These are phyloP conservation scores for Holtermanniella nyarrowii DNA, from an alignment of 768 basidiomycete genomes.

Conservation along the genomic window DNA sequence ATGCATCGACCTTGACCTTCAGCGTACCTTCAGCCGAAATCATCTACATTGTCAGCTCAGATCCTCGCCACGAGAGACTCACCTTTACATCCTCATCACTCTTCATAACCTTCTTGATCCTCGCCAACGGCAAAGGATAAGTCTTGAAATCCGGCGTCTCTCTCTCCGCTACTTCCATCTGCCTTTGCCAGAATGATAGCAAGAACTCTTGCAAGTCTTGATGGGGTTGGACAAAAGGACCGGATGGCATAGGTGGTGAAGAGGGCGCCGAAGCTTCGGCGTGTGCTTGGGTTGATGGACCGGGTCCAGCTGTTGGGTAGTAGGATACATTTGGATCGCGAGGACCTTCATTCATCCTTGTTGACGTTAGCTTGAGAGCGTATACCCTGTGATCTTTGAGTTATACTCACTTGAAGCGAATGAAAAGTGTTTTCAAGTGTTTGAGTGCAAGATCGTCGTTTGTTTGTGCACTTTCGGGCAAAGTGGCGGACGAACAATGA, in stretches of 20 bases:
- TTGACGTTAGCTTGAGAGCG: too few relatives aligned
- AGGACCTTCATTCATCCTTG: not conserved
- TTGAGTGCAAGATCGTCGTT: too few relatives aligned
- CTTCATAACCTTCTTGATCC: constrained; percentile 99
- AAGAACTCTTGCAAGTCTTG: constrained; percentile 80
- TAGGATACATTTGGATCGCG: not conserved
- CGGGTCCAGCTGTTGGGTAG: not conserved
- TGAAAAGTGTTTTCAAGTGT: too few relatives aligned
- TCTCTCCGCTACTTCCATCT: constrained; percentile 73
- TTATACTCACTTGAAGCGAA: too few relatives aligned
- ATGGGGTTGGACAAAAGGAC: constrained; percentile 67
- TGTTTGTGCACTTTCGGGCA: too few relatives aligned
- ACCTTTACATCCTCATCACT: constrained; percentile 75
- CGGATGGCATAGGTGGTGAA: not conserved
- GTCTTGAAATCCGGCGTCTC: constrained; percentile 60
- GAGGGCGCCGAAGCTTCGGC: not conserved
- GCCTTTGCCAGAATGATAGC: constrained; percentile 79
- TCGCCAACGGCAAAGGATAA: constrained; percentile 69
- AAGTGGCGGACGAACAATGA: too few relatives aligned
- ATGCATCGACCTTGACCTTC: constrained; percentile 3
- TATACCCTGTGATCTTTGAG: too few relatives aligned
- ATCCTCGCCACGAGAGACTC: constrained; percentile 31
- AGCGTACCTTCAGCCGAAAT: constrained; percentile 83
- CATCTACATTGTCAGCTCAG: constrained; percentile 53
- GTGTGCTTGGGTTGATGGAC: not conserved